Evolutionary conservation across 1,284 basidiomycete genomes (phyloP), one percentile per base, ranked within the genome.

Genomic region (Rugosomyces carneus): DNA sequence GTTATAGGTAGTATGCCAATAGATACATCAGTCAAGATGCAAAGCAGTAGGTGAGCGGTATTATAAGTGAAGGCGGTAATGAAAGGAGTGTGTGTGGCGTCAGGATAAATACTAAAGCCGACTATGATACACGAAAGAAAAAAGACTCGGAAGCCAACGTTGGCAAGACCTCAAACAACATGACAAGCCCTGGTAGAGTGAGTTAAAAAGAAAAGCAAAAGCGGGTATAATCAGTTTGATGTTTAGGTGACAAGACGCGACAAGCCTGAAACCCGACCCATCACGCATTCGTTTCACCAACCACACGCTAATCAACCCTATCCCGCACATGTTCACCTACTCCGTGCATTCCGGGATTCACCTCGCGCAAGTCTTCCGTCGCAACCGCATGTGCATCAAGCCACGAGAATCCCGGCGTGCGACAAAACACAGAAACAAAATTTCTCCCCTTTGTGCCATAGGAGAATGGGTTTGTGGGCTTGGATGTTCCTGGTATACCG

Each of bases 391-490:
- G 60, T 6, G 73, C 70, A 53, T 83, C 68, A 32, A 89, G 58
- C 84, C 84, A 90, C 36, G 84, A 83, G 58, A 70, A 77, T 10
- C 86, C 85, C 19, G 69, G 65, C 1, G 88, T 82, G 23, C 87
- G 70, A 65, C 87, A 89, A 41, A 90, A 65, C 44, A 87, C 73
- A 48, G 81, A 79, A 31, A 75, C 62, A 37, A 85, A 54, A 60
- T 90, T 90, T 47, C 75, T 67, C 53, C 75, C 68, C 81, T 83
- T 87, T 44, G 63, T 79, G 31, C 84, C 82, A 59, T 87, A 83
- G 45, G 82, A 80, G 64, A 89, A 90, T 31, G 87, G 85, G 57
- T 90, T 90, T 1, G 82, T 76, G 9, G 84, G 85, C 42, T 32
- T 32, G 10, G 78, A 62, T 1, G 78, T 68, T 1, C 76, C 82